Evolutionary conservation across 306 rosid species (phyloP).

Genomic region (Calophaca sinica): DNA sequence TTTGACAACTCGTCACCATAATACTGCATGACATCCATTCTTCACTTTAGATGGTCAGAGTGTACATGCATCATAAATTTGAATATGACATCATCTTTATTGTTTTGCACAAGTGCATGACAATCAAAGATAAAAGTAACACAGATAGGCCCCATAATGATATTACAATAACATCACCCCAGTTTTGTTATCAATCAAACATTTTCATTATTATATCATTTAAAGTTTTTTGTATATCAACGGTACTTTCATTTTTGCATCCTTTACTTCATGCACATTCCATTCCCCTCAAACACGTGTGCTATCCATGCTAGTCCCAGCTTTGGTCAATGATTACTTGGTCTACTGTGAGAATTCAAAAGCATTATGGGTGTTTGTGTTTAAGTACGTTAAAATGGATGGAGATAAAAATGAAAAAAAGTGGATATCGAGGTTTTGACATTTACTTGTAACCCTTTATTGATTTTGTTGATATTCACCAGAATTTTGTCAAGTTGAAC

Average conservation of each 20-base stretch:
- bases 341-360: slow-evolving; percentile 18
- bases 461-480: not conserved
- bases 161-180: slow-evolving; percentile 16
- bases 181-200: slow-evolving; percentile 12
- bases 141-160: slow-evolving; percentile 4
- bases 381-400: not conserved
- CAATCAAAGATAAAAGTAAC: slow-evolving; percentile 17
- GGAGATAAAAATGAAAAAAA: not conserved
- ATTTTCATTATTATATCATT: not conserved
- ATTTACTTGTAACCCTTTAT: not conserved
- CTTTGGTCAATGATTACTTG: not conserved
- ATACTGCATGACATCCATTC: slow-evolving; percentile 23
- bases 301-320: slow-evolving; percentile 11
- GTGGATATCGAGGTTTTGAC: not conserved
- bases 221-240: slow-evolving; percentile 6
- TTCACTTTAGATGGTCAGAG: slow-evolving; percentile 16
- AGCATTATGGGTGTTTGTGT: not conserved
- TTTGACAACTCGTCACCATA: slow-evolving; percentile 1
- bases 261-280: slow-evolving; percentile 1
- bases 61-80: slow-evolving; percentile 33
- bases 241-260: not conserved
- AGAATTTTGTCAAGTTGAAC: not conserved
- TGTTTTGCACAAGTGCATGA: not conserved
- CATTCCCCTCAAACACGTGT: not conserved
- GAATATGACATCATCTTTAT: not conserved